Evolutionary conservation across 176 grass and related monocot species (phyloP).

Genomic region (Musa schizocarpa): DNA sequence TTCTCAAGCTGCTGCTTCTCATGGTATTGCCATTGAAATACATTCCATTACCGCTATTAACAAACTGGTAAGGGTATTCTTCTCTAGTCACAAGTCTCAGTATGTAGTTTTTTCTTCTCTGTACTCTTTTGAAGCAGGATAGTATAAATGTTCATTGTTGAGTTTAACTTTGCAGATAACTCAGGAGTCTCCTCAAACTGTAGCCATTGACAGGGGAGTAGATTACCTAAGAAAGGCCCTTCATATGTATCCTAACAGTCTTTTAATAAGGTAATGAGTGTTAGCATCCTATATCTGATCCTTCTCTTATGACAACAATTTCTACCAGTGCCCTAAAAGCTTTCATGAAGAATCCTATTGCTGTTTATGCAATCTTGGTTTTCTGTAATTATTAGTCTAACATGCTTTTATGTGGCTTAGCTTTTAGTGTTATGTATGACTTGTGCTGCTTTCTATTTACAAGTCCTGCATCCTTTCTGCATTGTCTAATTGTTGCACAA

Average conservation of each 20-base stretch:
- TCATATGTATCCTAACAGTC: conserved; percentile 83
- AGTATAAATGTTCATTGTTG: conserved; percentile 18
- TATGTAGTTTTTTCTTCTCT: conserved; percentile 13
- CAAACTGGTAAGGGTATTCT: conserved; percentile 60
- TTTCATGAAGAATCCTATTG: neutral
- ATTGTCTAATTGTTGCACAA: no score
- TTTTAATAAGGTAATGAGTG: conserved; percentile 65
- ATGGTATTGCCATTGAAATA: conserved; percentile 60
- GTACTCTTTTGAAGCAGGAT: neutral
- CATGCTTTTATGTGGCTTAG: no score
- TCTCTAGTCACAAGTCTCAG: conserved; percentile 4
- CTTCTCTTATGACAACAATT: neutral
- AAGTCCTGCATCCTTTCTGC: no score
- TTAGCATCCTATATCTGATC: neutral
- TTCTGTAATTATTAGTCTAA: neutral
- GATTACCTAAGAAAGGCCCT: conserved; percentile 72
- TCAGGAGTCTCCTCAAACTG: conserved; percentile 27
- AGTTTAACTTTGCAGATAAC: conserved; percentile 35
- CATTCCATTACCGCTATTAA: conserved; percentile 81
- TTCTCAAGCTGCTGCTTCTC: conserved; percentile 42
- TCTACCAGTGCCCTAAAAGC: neutral
- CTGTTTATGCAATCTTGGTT: neutral
- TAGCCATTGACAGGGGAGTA: conserved; percentile 47
- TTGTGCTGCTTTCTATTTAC: no score
- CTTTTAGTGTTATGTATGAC: no score